phyloP scores from a whole-genome alignment of 2,329 filamentous ascomycete species.

The Dothistroma pini region DNA sequence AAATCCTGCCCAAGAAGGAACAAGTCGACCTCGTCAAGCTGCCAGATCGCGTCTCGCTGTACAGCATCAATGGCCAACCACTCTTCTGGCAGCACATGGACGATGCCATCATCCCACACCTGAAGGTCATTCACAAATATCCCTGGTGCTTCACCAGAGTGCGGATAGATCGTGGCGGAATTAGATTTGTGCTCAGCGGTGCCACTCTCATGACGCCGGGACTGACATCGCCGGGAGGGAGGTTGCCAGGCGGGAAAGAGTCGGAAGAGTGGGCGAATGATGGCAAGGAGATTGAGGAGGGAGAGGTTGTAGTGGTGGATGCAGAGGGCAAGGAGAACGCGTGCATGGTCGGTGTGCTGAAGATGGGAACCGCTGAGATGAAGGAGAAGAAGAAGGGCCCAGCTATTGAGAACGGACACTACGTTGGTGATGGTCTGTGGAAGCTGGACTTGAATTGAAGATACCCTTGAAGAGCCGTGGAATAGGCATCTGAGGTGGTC shows the following conservation, averaged over 20 bases:
- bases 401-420: slow-evolving; percentile 91
- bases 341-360: slow-evolving; percentile 80
- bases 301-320: slow-evolving; percentile 80
- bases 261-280: slow-evolving; percentile 46
- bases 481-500: background rate
- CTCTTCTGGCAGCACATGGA: slow-evolving; percentile 89
- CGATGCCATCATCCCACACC: slow-evolving; percentile 77
- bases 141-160: slow-evolving; percentile 78
- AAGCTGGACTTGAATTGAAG: slow-evolving; percentile 53
- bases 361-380: slow-evolving; percentile 83
- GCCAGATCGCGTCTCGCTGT: slow-evolving; percentile 85
- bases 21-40: slow-evolving; percentile 89
- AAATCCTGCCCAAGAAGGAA: slow-evolving; percentile 91
- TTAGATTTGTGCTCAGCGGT: slow-evolving; percentile 90
- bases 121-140: slow-evolving; percentile 85
- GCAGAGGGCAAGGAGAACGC: slow-evolving; percentile 93
- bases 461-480: background rate
- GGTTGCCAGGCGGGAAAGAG: slow-evolving; percentile 59
- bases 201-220: slow-evolving; percentile 96
- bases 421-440: slow-evolving; percentile 92
- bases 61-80: slow-evolving; percentile 71
- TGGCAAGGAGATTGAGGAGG: slow-evolving; percentile 69
- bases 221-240: slow-evolving; percentile 76
- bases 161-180: slow-evolving; percentile 90
- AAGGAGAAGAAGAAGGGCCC: slow-evolving; percentile 93